phyloP scores from a whole-genome alignment of 176 grass and related monocot species.

The Themeda triandra region DNA sequence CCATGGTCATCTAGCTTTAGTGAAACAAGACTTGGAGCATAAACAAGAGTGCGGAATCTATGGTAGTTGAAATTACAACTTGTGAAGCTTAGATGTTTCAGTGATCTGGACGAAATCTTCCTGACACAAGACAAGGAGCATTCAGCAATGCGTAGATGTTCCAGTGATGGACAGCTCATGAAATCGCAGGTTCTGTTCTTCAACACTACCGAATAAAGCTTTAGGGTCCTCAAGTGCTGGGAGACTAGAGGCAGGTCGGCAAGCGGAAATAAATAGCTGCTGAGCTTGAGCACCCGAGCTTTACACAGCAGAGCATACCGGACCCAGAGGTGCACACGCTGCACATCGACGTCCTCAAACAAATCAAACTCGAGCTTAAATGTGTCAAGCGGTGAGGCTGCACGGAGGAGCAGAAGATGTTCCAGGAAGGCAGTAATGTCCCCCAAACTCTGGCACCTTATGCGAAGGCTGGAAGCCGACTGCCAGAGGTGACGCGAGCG shows the following conservation, averaged over 20 bases:
- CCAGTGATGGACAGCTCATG: not conserved
- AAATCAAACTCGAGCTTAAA: not conserved
- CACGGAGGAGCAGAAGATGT: not conserved
- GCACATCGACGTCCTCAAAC: not conserved
- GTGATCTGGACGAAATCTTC: not conserved
- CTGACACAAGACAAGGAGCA: not conserved
- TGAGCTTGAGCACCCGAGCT: not conserved
- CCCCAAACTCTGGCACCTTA: fast-evolving
- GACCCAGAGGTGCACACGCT: not conserved
- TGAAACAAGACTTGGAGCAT: not conserved
- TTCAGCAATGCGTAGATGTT: not conserved
- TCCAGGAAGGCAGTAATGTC: not conserved
- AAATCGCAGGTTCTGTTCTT: not conserved
- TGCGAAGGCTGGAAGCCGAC: not conserved
- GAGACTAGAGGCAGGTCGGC: constrained; percentile 13
- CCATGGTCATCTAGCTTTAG: not conserved
- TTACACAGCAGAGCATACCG: not conserved
- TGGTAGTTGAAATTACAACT: not conserved
- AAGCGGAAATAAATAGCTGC: not conserved
- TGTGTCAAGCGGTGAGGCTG: not conserved
- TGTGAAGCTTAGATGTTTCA: not conserved
- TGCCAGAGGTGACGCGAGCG: not conserved
- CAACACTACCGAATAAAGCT: not conserved
- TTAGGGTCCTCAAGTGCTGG: not conserved
- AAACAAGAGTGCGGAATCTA: not conserved